A percentile compares a stretch with the other conserved stretches of the same genome.
Evolutionary conservation across 768 basidiomycete genomes (phyloP).

Genomic region (Sarcodon sp.): DNA sequence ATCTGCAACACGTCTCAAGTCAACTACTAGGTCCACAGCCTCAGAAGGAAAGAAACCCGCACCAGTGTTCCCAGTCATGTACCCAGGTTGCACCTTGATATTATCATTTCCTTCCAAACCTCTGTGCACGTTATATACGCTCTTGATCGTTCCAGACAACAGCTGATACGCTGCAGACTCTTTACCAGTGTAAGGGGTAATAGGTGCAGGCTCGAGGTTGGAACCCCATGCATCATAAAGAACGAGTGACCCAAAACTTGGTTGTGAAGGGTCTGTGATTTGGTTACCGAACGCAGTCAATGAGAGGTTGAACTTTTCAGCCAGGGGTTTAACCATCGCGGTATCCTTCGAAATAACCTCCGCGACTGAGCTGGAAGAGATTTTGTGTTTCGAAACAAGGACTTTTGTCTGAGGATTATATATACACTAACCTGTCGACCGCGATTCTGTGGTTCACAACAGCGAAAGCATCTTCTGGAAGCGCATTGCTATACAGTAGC

Average conservation of each 20-base stretch:
- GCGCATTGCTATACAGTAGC: slow-evolving; percentile 33
- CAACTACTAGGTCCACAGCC: background rate
- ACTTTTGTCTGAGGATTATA: background rate
- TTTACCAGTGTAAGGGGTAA: slow-evolving; percentile 26
- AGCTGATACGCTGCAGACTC: slow-evolving; percentile 17
- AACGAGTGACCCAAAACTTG: slow-evolving; percentile 30
- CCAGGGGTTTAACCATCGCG: slow-evolving; percentile 28
- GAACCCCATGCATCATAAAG: slow-evolving; percentile 34
- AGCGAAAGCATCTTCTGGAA: slow-evolving; percentile 63
- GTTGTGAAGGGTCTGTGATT: slow-evolving; percentile 19
- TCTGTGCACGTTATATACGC: slow-evolving; percentile 20
- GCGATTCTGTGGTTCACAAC: slow-evolving; percentile 66
- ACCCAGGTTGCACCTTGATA: slow-evolving; percentile 4
- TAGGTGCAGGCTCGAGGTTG: slow-evolving; percentile 54
- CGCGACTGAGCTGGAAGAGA: slow-evolving; percentile 19
- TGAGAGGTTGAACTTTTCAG: slow-evolving; percentile 40
- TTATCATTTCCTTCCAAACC: slow-evolving; percentile 18
- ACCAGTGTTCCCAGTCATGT: background rate
- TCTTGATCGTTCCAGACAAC: slow-evolving; percentile 20
- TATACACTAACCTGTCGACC: slow-evolving; percentile 32
- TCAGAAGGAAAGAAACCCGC: background rate
- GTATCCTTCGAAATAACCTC: slow-evolving; percentile 32
- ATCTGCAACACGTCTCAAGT: slow-evolving; percentile 15
- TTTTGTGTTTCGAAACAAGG: background rate
- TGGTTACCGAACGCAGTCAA: slow-evolving; percentile 41